Evolutionary conservation across 495 filamentous ascomycete genomes (phyloP), one percentile per base, ranked within the genome.

Genomic region (Xylaria cubensis): DNA sequence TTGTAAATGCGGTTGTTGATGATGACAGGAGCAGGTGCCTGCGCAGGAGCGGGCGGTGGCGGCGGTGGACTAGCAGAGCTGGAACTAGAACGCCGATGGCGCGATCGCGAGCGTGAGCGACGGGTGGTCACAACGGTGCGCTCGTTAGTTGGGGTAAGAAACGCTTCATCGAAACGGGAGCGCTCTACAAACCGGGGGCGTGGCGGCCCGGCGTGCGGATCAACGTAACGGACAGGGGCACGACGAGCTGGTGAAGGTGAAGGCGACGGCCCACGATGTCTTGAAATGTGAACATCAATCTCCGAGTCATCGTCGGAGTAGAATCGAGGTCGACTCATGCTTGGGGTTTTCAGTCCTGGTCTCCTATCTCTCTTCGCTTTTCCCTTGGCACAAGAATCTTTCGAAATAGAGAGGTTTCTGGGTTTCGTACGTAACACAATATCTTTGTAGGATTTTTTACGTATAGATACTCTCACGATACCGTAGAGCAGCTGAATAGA

Each of bases 1-100:
- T 82, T 81, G 73, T 84, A 80, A 55, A 85, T 84, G 66, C 79
- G 77, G 71, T 86, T 88, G 65, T 86, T 85, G 74, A 87, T 87
- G 50, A 88, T 80, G n/a, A 88, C 79, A 6, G 78, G 69, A 21
- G 75, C 64, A 17, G 74, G 69, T 13, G 74, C 63, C 29, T 73
- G 73, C n/a, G 74, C 73, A 42, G 69, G 72, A 42, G 55, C 34
- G 10, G 64, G 71, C 15, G 81, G 78, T n/a, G 53, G 67, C 21
- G 21, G 21, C 19, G 42, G 67, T 19, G 55, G 67, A 39, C 55
- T 61, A 15, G 13, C 69, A 5, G 69, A 71, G 36, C 69, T 71
- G 17, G 82, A 79, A 41, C 68, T 74, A 34, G 81, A 79, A 21
- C 80, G 79, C 34, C 82, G 83, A 34, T 64, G 69, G 44, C 59